Base-by-base conservation (phyloP, 1,139 yeast genomes). In the Saccharomycopsis hybrid region DNA sequence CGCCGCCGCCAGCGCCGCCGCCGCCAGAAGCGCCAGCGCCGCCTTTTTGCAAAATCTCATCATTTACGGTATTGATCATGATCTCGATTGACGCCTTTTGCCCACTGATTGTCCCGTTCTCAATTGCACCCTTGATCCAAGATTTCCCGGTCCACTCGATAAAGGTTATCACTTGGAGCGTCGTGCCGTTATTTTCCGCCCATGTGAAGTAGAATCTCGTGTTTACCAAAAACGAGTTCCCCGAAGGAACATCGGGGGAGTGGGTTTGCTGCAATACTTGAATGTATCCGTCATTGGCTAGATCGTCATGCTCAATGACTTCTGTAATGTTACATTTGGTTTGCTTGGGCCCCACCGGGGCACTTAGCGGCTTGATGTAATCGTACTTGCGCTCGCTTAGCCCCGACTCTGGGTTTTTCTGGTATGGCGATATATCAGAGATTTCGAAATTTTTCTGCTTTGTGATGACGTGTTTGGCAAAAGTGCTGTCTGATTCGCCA, bases 161-260 rank as follows among this genome's bases (percentile, higher is more conserved):
- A 49, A 75, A 69, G 42, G 77, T 75, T 5, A 92, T 83, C 3
- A 82, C 74, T n/a, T 80, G 78, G 25, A 90, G 51, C 49, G 73
- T 73, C 1, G 97, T 88, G 13, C 68, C 59, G 64, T 89, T 88
- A 55, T 77, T 75, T 2, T 73, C 73, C 1, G 78, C 95, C 98
- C 98, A 94, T 0, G 71, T 62, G n/a, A 69, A 58, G 41, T 67
- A 60, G 29, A 80, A 69, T 50, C 76, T 73, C 1, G 97, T 86
- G 52, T 77, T 76, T 24, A 89, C 85, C 49, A 79, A 74, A 65
- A 94, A 94, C 1, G 87, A 74, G 58, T 76, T 78, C 3, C 99
- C 99, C 52, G 89, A 84, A 1, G 99, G 99, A 9, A 94, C 97
- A 67, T 92, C 97, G 0, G 97, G 98, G 0, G 96, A 85, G 28